Percentiles rank a stretch among this genome's conserved stretches.
Evolutionary conservation across 1,284 basidiomycete species (phyloP).

Genomic region (Cryptococcus sp.): DNA sequence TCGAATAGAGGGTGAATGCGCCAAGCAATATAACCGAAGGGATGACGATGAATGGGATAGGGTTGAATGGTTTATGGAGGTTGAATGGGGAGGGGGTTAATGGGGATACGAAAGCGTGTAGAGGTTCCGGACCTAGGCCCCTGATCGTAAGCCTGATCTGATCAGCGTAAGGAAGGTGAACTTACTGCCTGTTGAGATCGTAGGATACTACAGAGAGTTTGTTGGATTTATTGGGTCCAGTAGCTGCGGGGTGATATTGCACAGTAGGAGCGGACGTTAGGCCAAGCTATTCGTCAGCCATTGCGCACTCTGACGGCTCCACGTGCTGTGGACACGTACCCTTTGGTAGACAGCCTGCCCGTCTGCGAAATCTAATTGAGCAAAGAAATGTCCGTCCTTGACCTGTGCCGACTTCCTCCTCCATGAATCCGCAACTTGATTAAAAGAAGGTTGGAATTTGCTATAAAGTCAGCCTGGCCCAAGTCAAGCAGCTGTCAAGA

Average conservation of each 20-base stretch:
- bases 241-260: conserved; percentile 66
- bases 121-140: conserved; percentile 69
- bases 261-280: conserved; percentile 74
- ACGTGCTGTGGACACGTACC: conserved; percentile 55
- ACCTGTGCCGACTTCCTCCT: conserved; percentile 56
- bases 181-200: conserved; percentile 63
- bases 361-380: conserved; percentile 78
- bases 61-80: conserved; percentile 45
- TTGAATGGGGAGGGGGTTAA: conserved; percentile 54
- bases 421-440: conserved; percentile 76
- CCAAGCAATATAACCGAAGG: conserved; percentile 51
- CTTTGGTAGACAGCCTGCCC: conserved; percentile 71
- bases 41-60: conserved; percentile 57
- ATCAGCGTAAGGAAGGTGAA: conserved; percentile 31
- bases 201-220: conserved; percentile 62
- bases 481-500: background rate
- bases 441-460: conserved; percentile 77
- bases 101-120: conserved; percentile 69
- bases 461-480: conserved; percentile 49
- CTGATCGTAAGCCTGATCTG: conserved; percentile 49
- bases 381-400: conserved; percentile 81
- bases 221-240: conserved; percentile 61
- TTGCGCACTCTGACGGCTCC: no score
- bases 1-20: conserved; percentile 45
- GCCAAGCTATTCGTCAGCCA: conserved; percentile 54